A percentile compares a stretch with the other conserved stretches of the same genome.
These are phyloP conservation scores for Microsporum canis DNA, from an alignment of 2,329 filamentous ascomycete genomes.

Conservation along the genomic window DNA sequence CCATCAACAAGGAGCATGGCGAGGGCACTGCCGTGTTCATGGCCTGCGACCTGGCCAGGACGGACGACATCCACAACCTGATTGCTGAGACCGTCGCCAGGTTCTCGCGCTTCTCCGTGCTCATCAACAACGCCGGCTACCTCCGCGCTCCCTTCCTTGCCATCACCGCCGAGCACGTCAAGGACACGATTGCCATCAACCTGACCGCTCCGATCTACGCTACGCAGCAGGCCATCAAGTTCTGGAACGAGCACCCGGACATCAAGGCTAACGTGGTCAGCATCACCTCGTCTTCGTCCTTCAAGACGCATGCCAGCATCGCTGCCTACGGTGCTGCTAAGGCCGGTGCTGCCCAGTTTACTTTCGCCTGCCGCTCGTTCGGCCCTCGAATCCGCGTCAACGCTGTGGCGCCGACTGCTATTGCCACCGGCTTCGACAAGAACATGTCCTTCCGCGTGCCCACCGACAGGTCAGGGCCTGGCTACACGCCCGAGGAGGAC, in stretches of 20 bases:
- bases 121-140: slow-evolving; percentile 7
- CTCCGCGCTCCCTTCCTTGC: not conserved
- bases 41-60: not conserved
- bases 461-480: not conserved
- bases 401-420: slow-evolving; percentile 1
- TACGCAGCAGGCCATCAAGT: slow-evolving; percentile 1
- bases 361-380: not conserved
- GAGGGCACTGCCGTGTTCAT: slow-evolving; percentile 3
- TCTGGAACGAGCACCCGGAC: slow-evolving; percentile 3
- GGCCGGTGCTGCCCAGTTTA: slow-evolving; percentile 5
- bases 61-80: not conserved
- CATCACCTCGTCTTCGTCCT: not conserved
- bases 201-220: slow-evolving; percentile 3
- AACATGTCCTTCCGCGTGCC: slow-evolving; percentile 1
- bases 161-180: not conserved
- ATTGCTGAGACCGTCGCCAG: not conserved
- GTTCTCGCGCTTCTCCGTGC: not conserved
- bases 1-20: slow-evolving; percentile 2
- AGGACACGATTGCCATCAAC: slow-evolving; percentile 5
- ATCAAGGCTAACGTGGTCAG: not conserved
- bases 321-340: slow-evolving; percentile 4
- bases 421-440: slow-evolving; percentile 3
- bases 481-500: slow-evolving; percentile 5
- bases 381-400: slow-evolving; percentile 4
- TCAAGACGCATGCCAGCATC: slow-evolving; percentile 6